phyloP scores from a whole-genome alignment of 345 rosid genomes.

The Pugionium cornutum region DNA sequence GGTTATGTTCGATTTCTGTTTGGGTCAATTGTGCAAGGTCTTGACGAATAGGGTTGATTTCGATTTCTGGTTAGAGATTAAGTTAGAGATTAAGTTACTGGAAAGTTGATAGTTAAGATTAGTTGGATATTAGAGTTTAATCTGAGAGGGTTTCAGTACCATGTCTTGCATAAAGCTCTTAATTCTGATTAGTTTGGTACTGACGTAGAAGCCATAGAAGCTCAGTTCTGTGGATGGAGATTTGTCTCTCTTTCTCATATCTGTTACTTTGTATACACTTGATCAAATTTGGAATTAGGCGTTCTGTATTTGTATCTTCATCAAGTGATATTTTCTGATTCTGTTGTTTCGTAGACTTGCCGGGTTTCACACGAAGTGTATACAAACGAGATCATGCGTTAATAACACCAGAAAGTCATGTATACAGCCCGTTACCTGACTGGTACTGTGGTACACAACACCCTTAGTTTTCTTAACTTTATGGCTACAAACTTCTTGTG shows the following conservation, averaged over 20 bases:
- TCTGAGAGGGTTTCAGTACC: neutral
- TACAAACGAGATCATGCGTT: constrained; percentile 79
- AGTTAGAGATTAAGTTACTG: neutral
- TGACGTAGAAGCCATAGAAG: constrained; percentile 11
- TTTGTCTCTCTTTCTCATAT: neutral
- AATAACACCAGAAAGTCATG: constrained; percentile 92
- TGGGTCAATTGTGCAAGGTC: neutral
- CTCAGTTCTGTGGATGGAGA: constrained; percentile 8
- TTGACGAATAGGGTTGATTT: neutral
- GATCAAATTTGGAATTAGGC: neutral
- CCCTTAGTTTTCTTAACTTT: neutral
- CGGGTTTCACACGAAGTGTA: constrained; percentile 88
- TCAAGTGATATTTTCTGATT: neutral
- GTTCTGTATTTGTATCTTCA: constrained; percentile 7
- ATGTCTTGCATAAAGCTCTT: constrained; percentile 1
- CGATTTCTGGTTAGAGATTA: neutral
- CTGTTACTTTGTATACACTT: neutral
- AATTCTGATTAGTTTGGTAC: constrained; percentile 1
- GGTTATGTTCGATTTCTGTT: constrained; percentile 2
- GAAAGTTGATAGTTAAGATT: neutral
- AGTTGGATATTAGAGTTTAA: constrained; percentile 5
- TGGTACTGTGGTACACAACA: constrained; percentile 51
- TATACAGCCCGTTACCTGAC: constrained; percentile 77
- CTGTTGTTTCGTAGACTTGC: constrained; percentile 58
- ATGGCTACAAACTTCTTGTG: neutral